Evolutionary conservation across 495 filamentous ascomycete genomes (phyloP).

Genomic region (Lentithecium fluviatile): DNA sequence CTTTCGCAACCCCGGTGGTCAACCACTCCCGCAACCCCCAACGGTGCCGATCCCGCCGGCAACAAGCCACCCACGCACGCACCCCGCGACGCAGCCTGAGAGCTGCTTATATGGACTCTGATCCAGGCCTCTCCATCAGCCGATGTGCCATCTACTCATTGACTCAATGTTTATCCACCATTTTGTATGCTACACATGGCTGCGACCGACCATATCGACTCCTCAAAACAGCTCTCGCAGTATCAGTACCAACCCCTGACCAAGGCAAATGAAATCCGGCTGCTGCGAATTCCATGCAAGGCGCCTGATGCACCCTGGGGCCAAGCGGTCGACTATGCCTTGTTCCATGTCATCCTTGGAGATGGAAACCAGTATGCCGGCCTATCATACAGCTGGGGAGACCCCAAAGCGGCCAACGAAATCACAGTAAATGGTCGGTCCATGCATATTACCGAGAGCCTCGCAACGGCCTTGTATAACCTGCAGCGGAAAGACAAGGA

Average conservation of each 20-base stretch:
- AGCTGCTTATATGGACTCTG: too few species aligned
- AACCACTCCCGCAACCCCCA: too few species aligned
- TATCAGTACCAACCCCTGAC: background rate
- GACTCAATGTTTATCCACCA: too few species aligned
- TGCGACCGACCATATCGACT: too few species aligned
- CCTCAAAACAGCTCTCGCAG: too few species aligned
- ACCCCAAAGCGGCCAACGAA: background rate
- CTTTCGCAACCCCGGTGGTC: too few species aligned
- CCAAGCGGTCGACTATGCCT: background rate
- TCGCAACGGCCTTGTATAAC: background rate
- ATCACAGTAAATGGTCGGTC: background rate
- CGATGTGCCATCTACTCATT: too few species aligned
- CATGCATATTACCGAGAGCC: conserved; percentile 3
- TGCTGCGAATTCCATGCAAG: background rate
- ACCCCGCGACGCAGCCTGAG: too few species aligned
- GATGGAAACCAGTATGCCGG: background rate
- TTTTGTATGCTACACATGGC: too few species aligned
- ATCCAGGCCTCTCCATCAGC: too few species aligned
- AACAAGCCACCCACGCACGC: too few species aligned
- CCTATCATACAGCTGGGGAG: conserved; percentile 22
- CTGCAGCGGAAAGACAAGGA: background rate
- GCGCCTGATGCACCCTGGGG: background rate
- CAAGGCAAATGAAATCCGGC: background rate
- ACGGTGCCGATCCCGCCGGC: too few species aligned
- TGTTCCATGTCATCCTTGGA: background rate